phyloP scores from a whole-genome alignment of 305 asterid genomes.

The Fraxinus baroniana region DNA sequence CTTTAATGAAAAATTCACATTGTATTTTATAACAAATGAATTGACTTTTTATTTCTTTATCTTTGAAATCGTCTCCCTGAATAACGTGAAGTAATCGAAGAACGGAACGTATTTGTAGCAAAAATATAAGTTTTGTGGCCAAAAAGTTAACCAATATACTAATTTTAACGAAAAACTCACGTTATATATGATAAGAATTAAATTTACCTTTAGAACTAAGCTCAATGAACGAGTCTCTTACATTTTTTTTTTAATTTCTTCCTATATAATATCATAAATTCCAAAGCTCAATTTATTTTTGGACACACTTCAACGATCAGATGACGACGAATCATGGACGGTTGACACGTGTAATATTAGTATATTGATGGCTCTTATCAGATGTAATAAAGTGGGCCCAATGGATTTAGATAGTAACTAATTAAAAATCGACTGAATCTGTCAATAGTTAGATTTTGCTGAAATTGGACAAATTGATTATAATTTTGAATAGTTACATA shows the following conservation, averaged over 20 bases:
- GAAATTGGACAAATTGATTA: too few relatives aligned
- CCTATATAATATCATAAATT: too few relatives aligned
- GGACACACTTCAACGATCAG: conserved; percentile 26
- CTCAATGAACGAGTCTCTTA: background rate
- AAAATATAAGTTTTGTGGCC: too few relatives aligned
- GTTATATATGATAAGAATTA: too few relatives aligned
- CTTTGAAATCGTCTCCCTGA: too few relatives aligned
- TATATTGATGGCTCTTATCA: background rate
- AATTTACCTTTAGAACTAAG: too few relatives aligned
- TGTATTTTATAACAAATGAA: too few relatives aligned
- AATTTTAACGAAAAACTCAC: too few relatives aligned
- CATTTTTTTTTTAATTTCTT: background rate
- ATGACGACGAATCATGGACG: background rate
- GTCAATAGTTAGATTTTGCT: background rate
- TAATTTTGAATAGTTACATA: too few relatives aligned
- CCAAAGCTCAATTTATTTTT: background rate
- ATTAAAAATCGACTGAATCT: background rate
- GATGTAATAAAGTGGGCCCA: background rate
- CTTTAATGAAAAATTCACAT: background rate
- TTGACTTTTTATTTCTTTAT: background rate
- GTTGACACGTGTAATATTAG: background rate
- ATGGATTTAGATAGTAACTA: too few relatives aligned
- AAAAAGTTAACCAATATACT: too few relatives aligned
- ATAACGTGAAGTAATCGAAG: background rate
- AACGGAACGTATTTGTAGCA: background rate